These are phyloP conservation scores for Eucalyptus sp. DNA, from an alignment of 345 rosid genomes.

Conservation along the genomic window DNA sequence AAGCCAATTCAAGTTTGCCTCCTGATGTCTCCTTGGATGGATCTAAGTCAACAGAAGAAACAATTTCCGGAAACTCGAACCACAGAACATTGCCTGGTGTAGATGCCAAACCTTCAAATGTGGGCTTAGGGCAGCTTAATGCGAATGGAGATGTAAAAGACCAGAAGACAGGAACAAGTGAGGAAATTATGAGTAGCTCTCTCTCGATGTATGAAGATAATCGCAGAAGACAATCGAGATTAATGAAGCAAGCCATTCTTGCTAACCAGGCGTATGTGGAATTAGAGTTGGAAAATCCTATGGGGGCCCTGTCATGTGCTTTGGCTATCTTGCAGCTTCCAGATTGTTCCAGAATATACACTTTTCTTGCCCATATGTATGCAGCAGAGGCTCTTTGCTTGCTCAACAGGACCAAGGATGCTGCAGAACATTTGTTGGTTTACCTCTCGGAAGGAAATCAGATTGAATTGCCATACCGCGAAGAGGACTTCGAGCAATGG, in stretches of 20 bases:
- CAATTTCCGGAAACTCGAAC: constrained; percentile 16
- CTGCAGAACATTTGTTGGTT: constrained; percentile 57
- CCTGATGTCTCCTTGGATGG: constrained; percentile 30
- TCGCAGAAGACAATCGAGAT: constrained; percentile 34
- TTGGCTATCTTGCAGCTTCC: constrained; percentile 60
- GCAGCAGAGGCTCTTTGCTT: constrained; percentile 95
- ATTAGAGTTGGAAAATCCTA: constrained; percentile 78
- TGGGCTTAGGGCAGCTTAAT: constrained; percentile 37
- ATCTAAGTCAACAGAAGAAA: constrained; percentile 28
- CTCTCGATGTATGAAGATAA: constrained; percentile 43
- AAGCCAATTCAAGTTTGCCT: constrained; percentile 18
- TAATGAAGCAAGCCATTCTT: constrained; percentile 65
- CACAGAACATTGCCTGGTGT: constrained; percentile 17
- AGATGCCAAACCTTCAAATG: constrained; percentile 26
- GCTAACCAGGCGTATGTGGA: constrained; percentile 82
- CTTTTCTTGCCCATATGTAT: constrained; percentile 70
- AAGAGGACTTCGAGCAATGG: constrained; percentile 66
- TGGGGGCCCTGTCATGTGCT: constrained; percentile 60
- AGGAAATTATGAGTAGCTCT: constrained; percentile 35
- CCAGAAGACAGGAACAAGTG: constrained; percentile 57
- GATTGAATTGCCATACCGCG: constrained; percentile 54
- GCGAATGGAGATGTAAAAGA: constrained; percentile 70
- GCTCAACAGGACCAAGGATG: constrained; percentile 71
- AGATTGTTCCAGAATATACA: constrained; percentile 57
- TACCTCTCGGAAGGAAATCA: constrained; percentile 52